phyloP scores from a whole-genome alignment of 2,329 filamentous ascomycete genomes.

The Colletotrichum costaricense region DNA sequence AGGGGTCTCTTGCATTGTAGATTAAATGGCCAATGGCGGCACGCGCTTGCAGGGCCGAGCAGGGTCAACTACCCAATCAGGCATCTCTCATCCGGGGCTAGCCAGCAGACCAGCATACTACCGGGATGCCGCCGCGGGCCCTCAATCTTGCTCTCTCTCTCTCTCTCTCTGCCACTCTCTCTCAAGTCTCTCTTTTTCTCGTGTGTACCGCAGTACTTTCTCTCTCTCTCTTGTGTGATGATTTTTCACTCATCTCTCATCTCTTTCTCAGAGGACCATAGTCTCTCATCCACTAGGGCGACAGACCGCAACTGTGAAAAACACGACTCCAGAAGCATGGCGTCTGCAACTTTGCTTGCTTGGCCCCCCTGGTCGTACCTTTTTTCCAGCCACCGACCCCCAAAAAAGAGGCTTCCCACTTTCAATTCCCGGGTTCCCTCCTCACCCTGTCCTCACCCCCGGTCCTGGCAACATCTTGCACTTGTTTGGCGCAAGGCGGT shows the following conservation, averaged over 20 bases:
- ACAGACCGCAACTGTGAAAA: not conserved
- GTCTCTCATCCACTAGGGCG: constrained; percentile 2
- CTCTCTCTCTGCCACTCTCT: not conserved
- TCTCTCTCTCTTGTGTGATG: not conserved
- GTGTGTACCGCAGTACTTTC: not conserved
- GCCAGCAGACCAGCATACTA: constrained; percentile 52
- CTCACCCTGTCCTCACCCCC: constrained; percentile 9
- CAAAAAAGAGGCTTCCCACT: constrained; percentile 22
- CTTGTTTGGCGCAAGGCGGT: constrained; percentile 32
- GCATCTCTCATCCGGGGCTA: constrained; percentile 60
- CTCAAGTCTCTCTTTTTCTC: not conserved
- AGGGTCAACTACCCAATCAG: constrained; percentile 62
- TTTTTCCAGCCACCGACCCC: constrained; percentile 19
- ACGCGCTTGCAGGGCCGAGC: constrained; percentile 49
- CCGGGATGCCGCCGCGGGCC: constrained; percentile 40
- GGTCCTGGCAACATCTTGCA: constrained; percentile 13
- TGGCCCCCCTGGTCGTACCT: not conserved
- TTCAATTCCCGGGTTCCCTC: constrained; percentile 25
- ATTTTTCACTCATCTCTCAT: not conserved
- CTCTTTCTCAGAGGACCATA: not conserved
- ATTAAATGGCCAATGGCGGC: constrained; percentile 65
- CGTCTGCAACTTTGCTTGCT: not conserved
- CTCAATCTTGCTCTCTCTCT: constrained; percentile 4
- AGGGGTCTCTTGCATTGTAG: constrained; percentile 59
- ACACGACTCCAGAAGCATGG: not conserved